Evolutionary conservation across 2,329 filamentous ascomycete species (phyloP).

Genomic region (Byssothecium circinans): DNA sequence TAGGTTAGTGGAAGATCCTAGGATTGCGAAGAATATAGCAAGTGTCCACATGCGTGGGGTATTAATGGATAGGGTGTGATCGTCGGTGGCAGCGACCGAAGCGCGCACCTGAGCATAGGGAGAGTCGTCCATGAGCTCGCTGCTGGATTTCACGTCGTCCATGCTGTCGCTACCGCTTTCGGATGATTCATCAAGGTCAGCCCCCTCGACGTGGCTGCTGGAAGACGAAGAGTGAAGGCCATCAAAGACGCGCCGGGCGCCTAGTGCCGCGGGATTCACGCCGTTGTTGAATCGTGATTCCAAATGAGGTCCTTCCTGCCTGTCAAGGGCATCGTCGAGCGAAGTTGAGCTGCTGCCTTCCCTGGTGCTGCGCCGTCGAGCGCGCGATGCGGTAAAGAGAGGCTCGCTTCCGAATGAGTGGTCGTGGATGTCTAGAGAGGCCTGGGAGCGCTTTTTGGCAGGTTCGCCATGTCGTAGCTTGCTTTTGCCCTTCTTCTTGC

Average conservation of each 20-base stretch:
- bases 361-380: conserved; percentile 30
- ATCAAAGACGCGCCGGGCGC: conserved; percentile 25
- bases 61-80: conserved; percentile 77
- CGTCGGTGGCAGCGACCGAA: conserved; percentile 74
- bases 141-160: conserved; percentile 45
- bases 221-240: conserved; percentile 34
- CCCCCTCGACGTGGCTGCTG: conserved; percentile 22
- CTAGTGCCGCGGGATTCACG: conserved; percentile 24
- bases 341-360: conserved; percentile 31
- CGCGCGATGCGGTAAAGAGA: conserved; percentile 15
- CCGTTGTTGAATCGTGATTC: conserved; percentile 39
- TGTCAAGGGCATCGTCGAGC: conserved; percentile 27
- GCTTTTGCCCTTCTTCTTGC: conserved; percentile 38
- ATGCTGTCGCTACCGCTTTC: conserved; percentile 40
- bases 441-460: conserved; percentile 4
- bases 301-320: conserved; percentile 31
- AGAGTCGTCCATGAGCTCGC: conserved; percentile 67
- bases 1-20: conserved; percentile 80
- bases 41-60: conserved; percentile 86
- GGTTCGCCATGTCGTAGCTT: conserved; percentile 34
- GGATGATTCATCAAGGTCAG: conserved; percentile 34
- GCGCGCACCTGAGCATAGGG: conserved; percentile 79
- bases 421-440: conserved; percentile 10
- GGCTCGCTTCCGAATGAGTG: conserved; percentile 23
- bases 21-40: conserved; percentile 76